Base-by-base conservation (phyloP, 1,284 basidiomycete species). In the Tremellales sp. region DNA sequence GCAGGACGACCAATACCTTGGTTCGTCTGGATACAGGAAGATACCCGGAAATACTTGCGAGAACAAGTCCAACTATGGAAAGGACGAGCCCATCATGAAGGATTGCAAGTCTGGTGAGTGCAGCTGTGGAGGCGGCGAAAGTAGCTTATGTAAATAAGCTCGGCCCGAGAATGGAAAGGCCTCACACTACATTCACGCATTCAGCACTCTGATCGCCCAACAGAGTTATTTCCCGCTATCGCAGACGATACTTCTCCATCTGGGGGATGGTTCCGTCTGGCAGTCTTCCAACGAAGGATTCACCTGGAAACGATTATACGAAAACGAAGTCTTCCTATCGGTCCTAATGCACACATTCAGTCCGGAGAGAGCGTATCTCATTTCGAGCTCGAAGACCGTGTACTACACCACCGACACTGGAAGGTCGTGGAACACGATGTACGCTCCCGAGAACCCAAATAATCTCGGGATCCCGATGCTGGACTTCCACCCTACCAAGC, bases 221-320 rank as follows among this genome's bases (percentile, higher is more conserved):
- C 82, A 90, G 60, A 75, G 82, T n/a, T 97, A 93, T 74, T 70
- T 74, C 45, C 55, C 65, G 12, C 51, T 60, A 33, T 74, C 66
- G 5, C 66, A 88, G 78, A 92, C 90, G 1, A 81, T 97, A 43
- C 80, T 98, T 19, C 82, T 89, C 26, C 85, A 89, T 24, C 77
- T 95, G 3, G 68, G 70, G 2, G 88, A 97, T 61, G 76, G 83
- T 50, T 79, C 80, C 0, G 78, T 97, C 45, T 97, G 88, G 87
- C 90, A 95, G 74, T 95, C 91, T 1, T 81, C 80, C 63, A 97
- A 93, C 68, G 93, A 98, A 70, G 94, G 94, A 1, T 92, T 88
- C 70, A 84, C 83, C 0, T 98, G 93, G 93, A 78, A 78, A 43
- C 82, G 82, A 56, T 76, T 84, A 12, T 74, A 72, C 57, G 77